Evolutionary conservation across 1,139 yeast genomes (phyloP).

Genomic region (Debaryomycetaceae sp.): DNA sequence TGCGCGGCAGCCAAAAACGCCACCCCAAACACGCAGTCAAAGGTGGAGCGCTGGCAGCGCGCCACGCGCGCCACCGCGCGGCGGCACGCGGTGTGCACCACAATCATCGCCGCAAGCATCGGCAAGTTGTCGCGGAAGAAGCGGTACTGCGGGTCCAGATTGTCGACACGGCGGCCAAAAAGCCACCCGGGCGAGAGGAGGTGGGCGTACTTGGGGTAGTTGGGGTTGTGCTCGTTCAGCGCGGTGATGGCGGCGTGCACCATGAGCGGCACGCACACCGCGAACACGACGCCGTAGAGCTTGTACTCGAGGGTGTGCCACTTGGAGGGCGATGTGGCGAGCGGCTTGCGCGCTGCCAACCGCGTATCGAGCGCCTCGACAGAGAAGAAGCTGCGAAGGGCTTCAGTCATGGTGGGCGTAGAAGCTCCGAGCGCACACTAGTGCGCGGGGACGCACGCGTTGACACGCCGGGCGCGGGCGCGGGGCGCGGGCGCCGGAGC

Average conservation of each 20-base stretch:
- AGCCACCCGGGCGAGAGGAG: conserved; percentile 71
- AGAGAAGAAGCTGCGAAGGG: conserved; percentile 55
- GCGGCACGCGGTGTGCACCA: conserved; percentile 52
- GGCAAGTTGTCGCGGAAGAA: conserved; percentile 81
- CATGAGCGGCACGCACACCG: conserved; percentile 75
- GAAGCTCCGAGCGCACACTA: too few species aligned
- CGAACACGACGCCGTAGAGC: conserved; percentile 59
- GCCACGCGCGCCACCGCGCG: conserved; percentile 19
- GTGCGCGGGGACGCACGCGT: too few species aligned
- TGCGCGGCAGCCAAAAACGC: conserved; percentile 71
- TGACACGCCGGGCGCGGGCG: too few species aligned
- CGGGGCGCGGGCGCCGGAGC: too few species aligned
- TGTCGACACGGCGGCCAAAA: conserved; percentile 77
- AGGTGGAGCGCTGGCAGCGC: conserved; percentile 38
- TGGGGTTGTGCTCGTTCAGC: conserved; percentile 72
- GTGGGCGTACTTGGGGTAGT: conserved; percentile 60
- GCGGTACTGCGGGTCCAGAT: conserved; percentile 84
- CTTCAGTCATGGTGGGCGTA: too few species aligned
- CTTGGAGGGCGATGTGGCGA: conserved; percentile 47
- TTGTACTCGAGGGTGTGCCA: conserved; percentile 78
- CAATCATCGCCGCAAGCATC: conserved; percentile 50
- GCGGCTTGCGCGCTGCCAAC: conserved; percentile 41
- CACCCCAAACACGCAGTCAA: conserved; percentile 72
- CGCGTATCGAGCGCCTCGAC: conserved; percentile 78
- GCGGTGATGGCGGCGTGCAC: conserved; percentile 78